Base-by-base conservation (phyloP, 2,329 filamentous ascomycete genomes). In the Curvularia sp. region DNA sequence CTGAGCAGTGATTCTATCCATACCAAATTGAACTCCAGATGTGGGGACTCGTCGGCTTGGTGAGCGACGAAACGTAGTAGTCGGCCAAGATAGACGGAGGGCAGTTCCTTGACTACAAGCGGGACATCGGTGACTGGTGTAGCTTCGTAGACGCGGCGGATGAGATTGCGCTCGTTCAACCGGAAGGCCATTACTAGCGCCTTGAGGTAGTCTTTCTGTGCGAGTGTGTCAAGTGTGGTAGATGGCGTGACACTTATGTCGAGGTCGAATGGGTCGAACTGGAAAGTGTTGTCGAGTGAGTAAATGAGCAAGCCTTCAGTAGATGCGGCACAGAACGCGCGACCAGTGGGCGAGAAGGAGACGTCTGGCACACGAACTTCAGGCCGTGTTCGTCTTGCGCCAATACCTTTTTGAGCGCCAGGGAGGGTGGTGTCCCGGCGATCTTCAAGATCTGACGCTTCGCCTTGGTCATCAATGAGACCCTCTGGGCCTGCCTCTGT, bases 151-250 rank as follows among this genome's bases (percentile, higher is more conserved):
- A 97, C 91, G 53, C 88, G 87, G 68, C 90, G 90, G 61, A 97
- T 87, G 46, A 99, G 83, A 21, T 88, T 86, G 4, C 87, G 84
- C 76, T 96, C 92, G 79, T 97, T 97, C 57, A 99, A 87, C 5
- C 96, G 90, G 83, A 99, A 99, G 1, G 93, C 90, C 95, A 99
- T 99, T 63, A 97, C 88, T 5, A 99, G 82, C 1, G 95, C 94
- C 79, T 95, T 96, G 63, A 98, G 85, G 77, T 91, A 96, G 73
- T 97, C 91, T 61, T 85, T 86, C 55, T 93, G 87, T 56, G 89
- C 83, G 0, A 98, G 83, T 0, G 93, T 95, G 2, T 89, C 71
- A 5, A 83, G 72, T 0, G 80, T 83, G 19, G 71, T 93, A 1
- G 91, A 88, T 0, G 94, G 94, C 4, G 95, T 99, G 66, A 99